Percentiles rank a stretch among this genome's conserved stretches.
phyloP scores from a whole-genome alignment of 2,329 filamentous ascomycete genomes.

The Trichoderma sp. region DNA sequence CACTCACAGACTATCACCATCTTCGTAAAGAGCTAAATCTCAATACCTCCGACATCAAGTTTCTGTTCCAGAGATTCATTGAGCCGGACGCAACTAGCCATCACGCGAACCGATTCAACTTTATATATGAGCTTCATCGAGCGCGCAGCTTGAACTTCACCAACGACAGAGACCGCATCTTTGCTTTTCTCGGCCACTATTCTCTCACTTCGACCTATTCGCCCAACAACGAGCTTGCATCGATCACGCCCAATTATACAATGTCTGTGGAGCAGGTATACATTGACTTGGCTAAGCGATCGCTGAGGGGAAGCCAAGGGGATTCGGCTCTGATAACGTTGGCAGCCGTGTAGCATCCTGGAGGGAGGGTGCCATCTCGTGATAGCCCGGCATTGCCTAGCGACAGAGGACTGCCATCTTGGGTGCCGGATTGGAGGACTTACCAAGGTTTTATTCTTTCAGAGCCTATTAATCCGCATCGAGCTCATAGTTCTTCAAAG shows the following conservation, averaged over 20 bases:
- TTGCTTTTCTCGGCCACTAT: neutral
- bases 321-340: neutral
- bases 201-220: neutral
- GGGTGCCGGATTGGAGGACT: neutral
- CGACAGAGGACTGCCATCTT: neutral
- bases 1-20: neutral
- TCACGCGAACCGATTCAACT: neutral
- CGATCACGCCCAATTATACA: neutral
- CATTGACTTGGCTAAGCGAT: neutral
- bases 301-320: neutral
- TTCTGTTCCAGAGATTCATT: neutral
- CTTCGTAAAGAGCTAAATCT: neutral
- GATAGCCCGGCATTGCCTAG: neutral
- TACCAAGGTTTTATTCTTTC: neutral
- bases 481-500: neutral
- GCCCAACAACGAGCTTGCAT: neutral
- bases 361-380: neutral
- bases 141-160: neutral
- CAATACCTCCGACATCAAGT: neutral
- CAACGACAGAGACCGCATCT: neutral
- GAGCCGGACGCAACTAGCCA: neutral
- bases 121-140: neutral
- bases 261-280: neutral
- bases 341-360: neutral
- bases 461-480: neutral